These are phyloP conservation scores for Alternaria brassicicola DNA, from an alignment of 2,329 filamentous ascomycete genomes.

Conservation along the genomic window DNA sequence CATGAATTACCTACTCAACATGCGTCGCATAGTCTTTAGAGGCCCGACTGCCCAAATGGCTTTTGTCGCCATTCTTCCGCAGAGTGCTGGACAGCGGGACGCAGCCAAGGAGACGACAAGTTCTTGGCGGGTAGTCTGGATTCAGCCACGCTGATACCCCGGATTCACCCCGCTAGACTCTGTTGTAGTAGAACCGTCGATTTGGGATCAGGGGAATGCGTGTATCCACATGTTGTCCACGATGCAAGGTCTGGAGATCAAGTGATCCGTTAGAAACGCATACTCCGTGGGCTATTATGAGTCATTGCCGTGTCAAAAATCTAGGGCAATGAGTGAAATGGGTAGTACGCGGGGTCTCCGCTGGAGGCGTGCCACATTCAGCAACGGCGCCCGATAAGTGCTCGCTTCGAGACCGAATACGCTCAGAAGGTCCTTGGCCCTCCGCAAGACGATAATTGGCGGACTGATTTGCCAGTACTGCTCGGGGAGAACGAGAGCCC, in stretches of 20 bases:
- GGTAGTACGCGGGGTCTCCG: background rate
- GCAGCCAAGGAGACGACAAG: conserved; percentile 36
- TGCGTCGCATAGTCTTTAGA: background rate
- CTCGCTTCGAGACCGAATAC: conserved; percentile 18
- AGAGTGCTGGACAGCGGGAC: conserved; percentile 16
- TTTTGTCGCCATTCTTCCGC: conserved; percentile 9
- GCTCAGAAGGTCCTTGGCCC: conserved; percentile 25
- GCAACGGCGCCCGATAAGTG: conserved; percentile 11
- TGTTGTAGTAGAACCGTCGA: conserved; percentile 6
- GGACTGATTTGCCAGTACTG: conserved; percentile 29
- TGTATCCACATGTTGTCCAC: conserved; percentile 1
- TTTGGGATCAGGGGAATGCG: conserved; percentile 6
- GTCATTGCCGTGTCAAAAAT: background rate
- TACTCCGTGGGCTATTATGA: background rate
- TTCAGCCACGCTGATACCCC: conserved; percentile 40
- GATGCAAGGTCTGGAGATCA: background rate
- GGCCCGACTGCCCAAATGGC: background rate
- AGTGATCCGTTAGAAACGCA: background rate
- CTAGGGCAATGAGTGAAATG: background rate
- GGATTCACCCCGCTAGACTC: conserved; percentile 18
- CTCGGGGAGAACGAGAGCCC: conserved; percentile 4
- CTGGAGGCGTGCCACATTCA: conserved; percentile 10
- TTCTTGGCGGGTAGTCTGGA: conserved; percentile 43
- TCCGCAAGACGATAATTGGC: conserved; percentile 15
- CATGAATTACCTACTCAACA: background rate